A percentile compares a stretch with the other conserved stretches of the same genome.
phyloP scores from a whole-genome alignment of 2,329 filamentous ascomycete species.

The Scortechinia acanthostroma region DNA sequence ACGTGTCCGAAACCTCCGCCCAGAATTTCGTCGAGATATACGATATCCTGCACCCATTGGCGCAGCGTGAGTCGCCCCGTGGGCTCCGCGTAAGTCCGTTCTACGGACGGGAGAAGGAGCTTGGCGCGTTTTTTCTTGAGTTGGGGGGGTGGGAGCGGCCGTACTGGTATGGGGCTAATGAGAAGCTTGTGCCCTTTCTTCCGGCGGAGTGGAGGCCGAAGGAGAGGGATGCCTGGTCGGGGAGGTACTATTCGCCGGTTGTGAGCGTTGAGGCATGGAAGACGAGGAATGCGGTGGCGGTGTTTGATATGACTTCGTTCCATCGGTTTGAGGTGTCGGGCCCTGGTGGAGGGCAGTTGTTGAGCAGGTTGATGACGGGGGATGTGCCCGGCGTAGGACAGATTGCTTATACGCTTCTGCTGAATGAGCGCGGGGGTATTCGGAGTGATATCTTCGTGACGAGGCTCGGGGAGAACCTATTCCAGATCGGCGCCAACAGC shows the following conservation, averaged over 20 bases:
- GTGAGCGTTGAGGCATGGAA: conserved; percentile 57
- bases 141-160: conserved; percentile 54
- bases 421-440: conserved; percentile 43
- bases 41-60: conserved; percentile 54
- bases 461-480: conserved; percentile 35
- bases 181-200: conserved; percentile 36
- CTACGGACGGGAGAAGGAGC: conserved; percentile 39
- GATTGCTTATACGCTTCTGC: conserved; percentile 45
- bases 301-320: conserved; percentile 57
- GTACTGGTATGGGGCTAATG: conserved; percentile 53
- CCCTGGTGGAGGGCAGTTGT: conserved; percentile 42
- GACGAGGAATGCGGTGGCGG: conserved; percentile 50
- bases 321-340: conserved; percentile 49
- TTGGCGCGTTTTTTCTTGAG: conserved; percentile 53
- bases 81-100: conserved; percentile 53
- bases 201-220: conserved; percentile 44
- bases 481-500: conserved; percentile 49
- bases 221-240: conserved; percentile 50
- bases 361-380: conserved; percentile 42
- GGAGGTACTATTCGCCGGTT: conserved; percentile 46
- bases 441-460: conserved; percentile 49
- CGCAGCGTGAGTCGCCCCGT: conserved; percentile 46
- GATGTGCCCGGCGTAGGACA: conserved; percentile 35
- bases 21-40: conserved; percentile 61
- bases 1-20: conserved; percentile 48